Evolutionary conservation across 495 filamentous ascomycete genomes (phyloP), one percentile per base, ranked within the genome.

Genomic region (Neurospora sp.): DNA sequence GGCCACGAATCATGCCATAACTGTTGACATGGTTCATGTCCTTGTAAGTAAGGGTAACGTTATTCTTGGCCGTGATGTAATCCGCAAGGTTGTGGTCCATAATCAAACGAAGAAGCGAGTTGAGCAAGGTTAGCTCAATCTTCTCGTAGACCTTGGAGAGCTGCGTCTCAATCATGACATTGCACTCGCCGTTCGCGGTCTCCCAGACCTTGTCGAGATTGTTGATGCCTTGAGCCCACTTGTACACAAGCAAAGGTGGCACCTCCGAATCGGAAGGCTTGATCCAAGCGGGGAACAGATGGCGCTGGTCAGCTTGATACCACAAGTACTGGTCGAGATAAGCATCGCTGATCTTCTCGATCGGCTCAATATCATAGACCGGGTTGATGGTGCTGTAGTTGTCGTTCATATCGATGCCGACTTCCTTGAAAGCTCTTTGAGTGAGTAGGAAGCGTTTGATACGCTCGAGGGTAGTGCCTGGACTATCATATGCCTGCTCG

Each of bases 11-110:
- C 90, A 99, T 90, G 70, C 96, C 96, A 78, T 98, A 99, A 81
- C 93, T 96, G 82, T 99, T 99, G 72, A 95, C 96, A 80, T 99
- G 96, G 78, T 97, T 98, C 96, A 99, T 99, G 78, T 99, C 96
- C 85, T 99, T 99, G 84, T 99, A 99, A 76, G 95, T 98, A 72
- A 99, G 88, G 77, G 98, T 94, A 18, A 99, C 96, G 79, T 99
- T 99, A 84, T 99, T 99, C 88, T 99, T 99, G 5, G 94, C 94
- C 12, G 94, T 97, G 81, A 99, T 99, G 82, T 99, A 99, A 81
- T 99, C 96, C 7, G 96, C 96, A 79, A 99, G 83, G 82, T 99
- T 99, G 86, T 98, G 96, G 77, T 99, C 96, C 96, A 99, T 99
- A 81, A 99, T 97, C 76, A 99, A 84, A 39, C 96, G 89, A 66